phyloP scores from a whole-genome alignment of 176 grass and related monocot genomes.

The Ensete glaucum region DNA sequence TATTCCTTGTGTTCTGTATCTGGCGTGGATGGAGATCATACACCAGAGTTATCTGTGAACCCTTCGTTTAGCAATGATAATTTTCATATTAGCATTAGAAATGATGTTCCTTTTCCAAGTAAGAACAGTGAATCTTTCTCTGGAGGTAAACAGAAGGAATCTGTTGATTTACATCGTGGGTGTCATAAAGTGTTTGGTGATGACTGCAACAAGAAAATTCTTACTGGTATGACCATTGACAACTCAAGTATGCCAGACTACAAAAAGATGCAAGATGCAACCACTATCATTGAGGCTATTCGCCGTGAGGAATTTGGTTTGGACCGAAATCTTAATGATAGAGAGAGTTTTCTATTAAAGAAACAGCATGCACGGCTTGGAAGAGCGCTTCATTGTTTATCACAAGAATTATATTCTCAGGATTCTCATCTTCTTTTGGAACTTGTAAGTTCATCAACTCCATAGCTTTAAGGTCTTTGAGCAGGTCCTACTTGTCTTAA shows the following conservation, averaged over 20 bases:
- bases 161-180: constrained; percentile 13
- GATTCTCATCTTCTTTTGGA: constrained; percentile 97
- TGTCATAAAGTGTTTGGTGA: constrained; percentile 23
- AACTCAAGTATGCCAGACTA: constrained; percentile 20
- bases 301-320: constrained; percentile 93
- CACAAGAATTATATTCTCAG: constrained; percentile 93
- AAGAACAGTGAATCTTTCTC: constrained; percentile 18
- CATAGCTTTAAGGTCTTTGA: neutral
- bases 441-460: constrained; percentile 51
- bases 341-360: constrained; percentile 58
- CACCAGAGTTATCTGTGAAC: constrained; percentile 20
- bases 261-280: constrained; percentile 40
- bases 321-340: constrained; percentile 40
- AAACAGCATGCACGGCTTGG: constrained; percentile 98
- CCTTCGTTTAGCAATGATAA: constrained; percentile 9
- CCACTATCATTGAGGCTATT: constrained; percentile 66
- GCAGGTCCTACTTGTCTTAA: neutral
- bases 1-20: constrained; percentile 23
- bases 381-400: constrained; percentile 92
- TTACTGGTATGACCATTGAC: constrained; percentile 22
- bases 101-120: constrained; percentile 12
- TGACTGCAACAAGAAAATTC: constrained; percentile 10
- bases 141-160: constrained; percentile 16
- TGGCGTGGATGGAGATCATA: constrained; percentile 2
- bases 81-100: constrained; percentile 15